Base-by-base conservation (phyloP, 75 land plant species). In the Picea glauca region DNA sequence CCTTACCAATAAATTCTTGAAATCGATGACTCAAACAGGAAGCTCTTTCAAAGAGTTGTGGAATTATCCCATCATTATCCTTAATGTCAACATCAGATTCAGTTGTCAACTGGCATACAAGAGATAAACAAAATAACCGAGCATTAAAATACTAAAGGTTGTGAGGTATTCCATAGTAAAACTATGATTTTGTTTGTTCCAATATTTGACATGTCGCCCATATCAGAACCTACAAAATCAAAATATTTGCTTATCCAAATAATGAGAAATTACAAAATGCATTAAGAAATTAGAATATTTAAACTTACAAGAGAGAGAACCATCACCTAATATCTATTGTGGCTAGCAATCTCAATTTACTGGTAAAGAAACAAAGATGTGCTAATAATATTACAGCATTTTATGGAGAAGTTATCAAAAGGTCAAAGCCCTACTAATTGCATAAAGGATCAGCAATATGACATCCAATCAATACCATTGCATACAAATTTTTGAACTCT, bases 91-190 rank as follows among this genome's bases (percentile, higher is more conserved):
- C 38, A 40, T 68, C 72, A 20, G 2, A 38, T 68, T 68, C 17
- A 38, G 72, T 40, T 68, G 72, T 68, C 72, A 68, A 20, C 72
- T 68, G 72, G 43, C 72, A 68, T 40, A 68, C 11, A 68, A 17
- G 46, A 68, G 18, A 40, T 17, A 40, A 35, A 66, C 5, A 35
- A 33, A 66, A 32, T 33, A 66, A 12, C 66, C 26, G 30, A 13
- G 31, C 32, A 30, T 63, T 14, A 63, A 20, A 38, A 38, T 68
- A 8, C 1, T 38, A 21, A 67, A 30, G 1, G 43, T 35, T 20
- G 12, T 0, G 33, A 65, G 17, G 13, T 65, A 32, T 35, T 15
- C 33, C 32, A 1, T 31, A 13, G 14, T 65, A 15, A 17, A 14
- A 31, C n/a, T 33, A 15, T 32, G 3, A 32, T 33, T 66, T 12